Base-by-base conservation (phyloP, 1,284 basidiomycete species). In the Cutaneotrichosporon mucoides region DNA sequence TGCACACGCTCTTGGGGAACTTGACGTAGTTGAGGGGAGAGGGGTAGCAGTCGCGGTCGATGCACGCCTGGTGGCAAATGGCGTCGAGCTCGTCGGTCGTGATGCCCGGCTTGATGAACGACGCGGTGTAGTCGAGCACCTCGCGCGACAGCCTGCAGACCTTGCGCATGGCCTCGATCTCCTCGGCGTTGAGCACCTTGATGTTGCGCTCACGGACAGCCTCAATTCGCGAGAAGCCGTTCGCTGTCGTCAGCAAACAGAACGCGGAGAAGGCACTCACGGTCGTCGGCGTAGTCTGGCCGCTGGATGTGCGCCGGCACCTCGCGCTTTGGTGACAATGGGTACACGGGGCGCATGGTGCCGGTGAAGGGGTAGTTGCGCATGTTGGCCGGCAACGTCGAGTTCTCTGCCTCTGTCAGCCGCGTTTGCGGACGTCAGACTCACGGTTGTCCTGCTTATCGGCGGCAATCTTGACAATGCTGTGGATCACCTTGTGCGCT, bases 1-100 rank as follows among this genome's bases (percentile, higher is more conserved):
- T 95, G 87, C 96, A 99, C 50, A 97, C 86, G 47, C 92, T 96
- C 82, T 98, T 97, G 34, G 95, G 95, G 76, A 89, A 99, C 53
- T 85, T 83, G 64, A 89, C 85, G 79, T 99, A 99, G 73, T 93
- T 93, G 56, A 99, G 82, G 41, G 96, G 91, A 40, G 89, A 92
- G 4, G 96, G 96, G 78, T 99, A 99, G 48, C 90, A 86, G 69
- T 92, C 86, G 56, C 94, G 84, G 79, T 95, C 89, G 68, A 99
- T 88, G 65, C 85, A 89, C 15, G 90, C 96, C 65, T 91, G 85
- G 79, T 99, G 95, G n/a, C 96, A 92, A 67, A 98, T 87, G 66
- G 86, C 87, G 78, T 99, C 96, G 56, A 97, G 83, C 74, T 92
- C 90, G 73, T 99, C 93, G 1, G 96, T 98, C 2, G 95, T 97